phyloP scores from a whole-genome alignment of 768 basidiomycete genomes.

The Russula virescens region DNA sequence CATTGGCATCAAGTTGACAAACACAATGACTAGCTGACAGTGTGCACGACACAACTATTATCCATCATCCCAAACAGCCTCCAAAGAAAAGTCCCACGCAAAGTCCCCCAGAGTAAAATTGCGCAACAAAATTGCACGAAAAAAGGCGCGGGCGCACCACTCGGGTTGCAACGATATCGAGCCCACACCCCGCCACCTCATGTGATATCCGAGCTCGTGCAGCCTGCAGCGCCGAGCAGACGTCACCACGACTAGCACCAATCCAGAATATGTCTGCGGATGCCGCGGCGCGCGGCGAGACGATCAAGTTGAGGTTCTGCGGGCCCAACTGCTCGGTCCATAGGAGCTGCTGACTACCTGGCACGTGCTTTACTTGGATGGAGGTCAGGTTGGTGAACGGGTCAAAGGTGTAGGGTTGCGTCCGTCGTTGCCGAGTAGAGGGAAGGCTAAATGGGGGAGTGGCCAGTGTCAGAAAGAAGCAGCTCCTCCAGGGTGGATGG shows the following conservation, averaged over 20 bases:
- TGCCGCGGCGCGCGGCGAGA: conserved; percentile 68
- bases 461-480: too few species aligned
- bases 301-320: conserved; percentile 60
- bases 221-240: conserved; percentile 50
- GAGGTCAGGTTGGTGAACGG: conserved; percentile 52
- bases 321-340: conserved; percentile 73
- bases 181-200: conserved; percentile 33
- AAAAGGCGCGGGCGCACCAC: conserved; percentile 36
- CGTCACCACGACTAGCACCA: conserved; percentile 35
- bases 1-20: too few species aligned
- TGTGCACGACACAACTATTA: too few species aligned
- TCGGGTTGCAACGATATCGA: conserved; percentile 37
- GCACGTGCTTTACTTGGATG: conserved; percentile 47
- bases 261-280: conserved; percentile 78
- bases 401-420: conserved; percentile 60
- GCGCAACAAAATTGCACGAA: conserved; percentile 9
- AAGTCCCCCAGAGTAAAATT: not conserved
- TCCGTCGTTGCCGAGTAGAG: too few species aligned
- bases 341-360: conserved; percentile 66
- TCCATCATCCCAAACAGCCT: not conserved
- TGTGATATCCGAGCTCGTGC: conserved; percentile 39
- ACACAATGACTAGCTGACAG: not conserved
- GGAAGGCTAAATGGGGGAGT: too few species aligned
- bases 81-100: too few species aligned
- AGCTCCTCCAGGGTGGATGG: too few species aligned